phyloP scores from a whole-genome alignment of 192 early-diverging fungal genomes.

The Coemansia sp. region DNA sequence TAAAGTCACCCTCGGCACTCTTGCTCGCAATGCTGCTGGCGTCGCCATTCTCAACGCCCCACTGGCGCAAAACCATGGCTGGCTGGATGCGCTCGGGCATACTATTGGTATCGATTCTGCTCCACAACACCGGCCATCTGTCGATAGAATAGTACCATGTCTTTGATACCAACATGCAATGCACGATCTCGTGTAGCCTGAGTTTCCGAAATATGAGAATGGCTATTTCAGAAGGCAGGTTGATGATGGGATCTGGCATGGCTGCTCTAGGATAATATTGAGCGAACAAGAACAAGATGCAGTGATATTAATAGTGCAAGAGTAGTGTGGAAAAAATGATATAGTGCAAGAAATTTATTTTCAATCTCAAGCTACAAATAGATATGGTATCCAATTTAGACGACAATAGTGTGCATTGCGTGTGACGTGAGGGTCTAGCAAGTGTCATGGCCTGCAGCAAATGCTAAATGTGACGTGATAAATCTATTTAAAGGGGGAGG shows the following conservation, averaged over 20 bases:
- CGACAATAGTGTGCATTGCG: constrained; percentile 1
- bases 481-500: background rate
- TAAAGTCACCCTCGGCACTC: background rate
- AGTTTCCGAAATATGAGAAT: constrained; percentile 40
- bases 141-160: constrained; percentile 35
- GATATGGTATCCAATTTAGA: constrained; percentile 5
- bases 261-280: constrained; percentile 13
- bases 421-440: background rate
- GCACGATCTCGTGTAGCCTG: constrained; percentile 24
- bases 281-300: background rate
- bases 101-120: constrained; percentile 24
- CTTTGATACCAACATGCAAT: constrained; percentile 42
- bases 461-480: background rate
- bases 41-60: background rate
- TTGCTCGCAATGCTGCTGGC: background rate
- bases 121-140: constrained; percentile 32
- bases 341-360: background rate
- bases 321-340: background rate
- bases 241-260: constrained; percentile 31
- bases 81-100: background rate
- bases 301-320: background rate
- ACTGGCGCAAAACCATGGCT: background rate
- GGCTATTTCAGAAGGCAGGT: constrained; percentile 26
- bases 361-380: background rate
- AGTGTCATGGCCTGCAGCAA: background rate